phyloP scores from a whole-genome alignment of 2,329 filamentous ascomycete species.

The Alternaria dauci region DNA sequence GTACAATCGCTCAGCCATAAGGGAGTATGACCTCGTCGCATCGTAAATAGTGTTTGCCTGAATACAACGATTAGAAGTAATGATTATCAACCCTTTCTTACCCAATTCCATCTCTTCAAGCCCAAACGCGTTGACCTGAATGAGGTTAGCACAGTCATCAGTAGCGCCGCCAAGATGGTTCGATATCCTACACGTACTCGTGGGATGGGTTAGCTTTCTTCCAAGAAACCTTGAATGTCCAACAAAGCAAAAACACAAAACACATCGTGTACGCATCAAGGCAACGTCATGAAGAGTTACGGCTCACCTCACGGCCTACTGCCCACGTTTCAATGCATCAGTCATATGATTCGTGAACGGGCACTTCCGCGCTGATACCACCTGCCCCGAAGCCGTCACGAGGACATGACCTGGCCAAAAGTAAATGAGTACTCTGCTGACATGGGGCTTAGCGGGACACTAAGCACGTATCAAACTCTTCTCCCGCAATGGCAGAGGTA shows the following conservation, averaged over 20 bases:
- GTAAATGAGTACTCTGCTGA: constrained; percentile 4
- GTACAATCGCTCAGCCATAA: neutral
- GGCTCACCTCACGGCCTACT: neutral
- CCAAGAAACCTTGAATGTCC: neutral
- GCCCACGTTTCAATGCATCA: neutral
- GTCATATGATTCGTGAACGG: constrained; percentile 6
- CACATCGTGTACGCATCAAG: neutral
- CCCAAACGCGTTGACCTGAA: neutral
- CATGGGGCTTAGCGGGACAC: neutral
- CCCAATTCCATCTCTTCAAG: neutral
- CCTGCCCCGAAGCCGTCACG: neutral
- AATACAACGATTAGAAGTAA: neutral
- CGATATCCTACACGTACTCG: constrained; percentile 1
- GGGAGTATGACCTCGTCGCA: neutral
- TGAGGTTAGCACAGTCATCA: neutral
- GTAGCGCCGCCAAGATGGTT: constrained; percentile 1
- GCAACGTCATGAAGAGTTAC: neutral
- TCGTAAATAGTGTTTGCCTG: too few species aligned
- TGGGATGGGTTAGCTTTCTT: neutral
- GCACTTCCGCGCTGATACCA: constrained; percentile 2
- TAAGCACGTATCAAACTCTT: constrained; percentile 7
- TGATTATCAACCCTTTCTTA: neutral
- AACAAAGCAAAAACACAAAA: constrained; percentile 5
- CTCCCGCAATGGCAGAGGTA: constrained; percentile 2
- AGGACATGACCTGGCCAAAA: constrained; percentile 4